A percentile compares a stretch with the other conserved stretches of the same genome.
These are phyloP conservation scores for Ophiostoma angusticollis DNA, from an alignment of 2,329 filamentous ascomycete species.

Conservation along the genomic window DNA sequence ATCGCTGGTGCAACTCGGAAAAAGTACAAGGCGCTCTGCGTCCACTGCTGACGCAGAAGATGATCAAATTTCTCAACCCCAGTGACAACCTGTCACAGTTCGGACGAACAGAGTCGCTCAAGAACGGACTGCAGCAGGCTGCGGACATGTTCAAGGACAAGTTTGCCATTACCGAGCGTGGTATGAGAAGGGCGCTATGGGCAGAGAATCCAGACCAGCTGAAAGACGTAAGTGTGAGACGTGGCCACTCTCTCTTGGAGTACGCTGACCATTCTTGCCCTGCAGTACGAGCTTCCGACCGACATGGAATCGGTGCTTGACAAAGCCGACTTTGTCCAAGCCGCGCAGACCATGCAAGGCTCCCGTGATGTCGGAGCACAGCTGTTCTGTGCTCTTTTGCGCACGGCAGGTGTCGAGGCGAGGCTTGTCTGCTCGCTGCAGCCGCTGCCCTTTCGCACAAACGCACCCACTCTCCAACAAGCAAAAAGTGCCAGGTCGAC, in stretches of 20 bases:
- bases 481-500: slow-evolving; percentile 21
- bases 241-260: too few species aligned
- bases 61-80: slow-evolving; percentile 55
- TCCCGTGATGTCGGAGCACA: slow-evolving; percentile 86
- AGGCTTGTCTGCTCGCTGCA: slow-evolving; percentile 87
- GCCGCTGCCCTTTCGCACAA: slow-evolving; percentile 54
- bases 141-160: slow-evolving; percentile 53
- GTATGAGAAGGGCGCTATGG: slow-evolving; percentile 62
- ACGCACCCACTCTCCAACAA: slow-evolving; percentile 35
- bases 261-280: neutral
- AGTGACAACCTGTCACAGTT: slow-evolving; percentile 55
- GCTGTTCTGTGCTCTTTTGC: slow-evolving; percentile 76
- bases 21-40: slow-evolving; percentile 54
- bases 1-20: slow-evolving; percentile 76
- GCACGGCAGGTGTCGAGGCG: slow-evolving; percentile 67
- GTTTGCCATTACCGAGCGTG: slow-evolving; percentile 60
- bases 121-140: slow-evolving; percentile 62
- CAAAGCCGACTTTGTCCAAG: slow-evolving; percentile 57
- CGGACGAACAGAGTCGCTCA: slow-evolving; percentile 60
- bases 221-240: slow-evolving; percentile 36
- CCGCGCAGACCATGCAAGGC: slow-evolving; percentile 57
- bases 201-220: slow-evolving; percentile 51
- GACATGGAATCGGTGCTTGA: slow-evolving; percentile 58
- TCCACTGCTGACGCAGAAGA: slow-evolving; percentile 52
- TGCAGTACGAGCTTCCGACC: slow-evolving; percentile 42